phyloP scores from a whole-genome alignment of 257 asterid genomes.

The Solanum phureja region DNA sequence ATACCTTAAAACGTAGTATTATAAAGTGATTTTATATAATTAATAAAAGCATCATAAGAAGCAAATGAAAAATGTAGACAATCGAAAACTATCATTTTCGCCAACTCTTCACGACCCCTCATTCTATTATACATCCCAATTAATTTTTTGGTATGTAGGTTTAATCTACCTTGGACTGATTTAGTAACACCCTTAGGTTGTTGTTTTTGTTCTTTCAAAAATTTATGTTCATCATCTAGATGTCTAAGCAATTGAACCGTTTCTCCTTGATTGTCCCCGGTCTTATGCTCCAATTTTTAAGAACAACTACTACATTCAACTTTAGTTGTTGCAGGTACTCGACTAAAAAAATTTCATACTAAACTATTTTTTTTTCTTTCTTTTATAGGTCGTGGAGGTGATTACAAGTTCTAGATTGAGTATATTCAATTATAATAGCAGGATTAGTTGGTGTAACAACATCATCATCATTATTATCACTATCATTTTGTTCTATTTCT shows the following conservation, averaged over 20 bases:
- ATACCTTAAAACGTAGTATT: not conserved
- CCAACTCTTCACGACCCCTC: not conserved
- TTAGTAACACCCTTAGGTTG: no score
- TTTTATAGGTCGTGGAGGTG: not conserved
- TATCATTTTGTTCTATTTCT: no score
- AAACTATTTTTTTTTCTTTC: not conserved
- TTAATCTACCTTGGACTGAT: not conserved
- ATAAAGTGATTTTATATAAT: not conserved
- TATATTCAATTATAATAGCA: no score
- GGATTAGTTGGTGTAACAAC: not conserved
- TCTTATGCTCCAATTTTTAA: not conserved
- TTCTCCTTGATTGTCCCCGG: not conserved
- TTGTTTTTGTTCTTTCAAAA: not conserved
- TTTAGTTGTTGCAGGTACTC: not conserved
- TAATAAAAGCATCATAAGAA: not conserved
- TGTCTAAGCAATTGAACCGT: not conserved
- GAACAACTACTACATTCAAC: not conserved
- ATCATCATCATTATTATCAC: not conserved
- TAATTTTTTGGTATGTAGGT: not conserved
- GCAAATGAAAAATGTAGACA: not conserved
- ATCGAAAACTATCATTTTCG: not conserved
- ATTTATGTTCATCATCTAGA: not conserved
- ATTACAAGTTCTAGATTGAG: no score
- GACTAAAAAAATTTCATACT: not conserved
- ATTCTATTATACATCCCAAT: not conserved